phyloP scores from a whole-genome alignment of 257 asterid species.

The Cordia subcordata region DNA sequence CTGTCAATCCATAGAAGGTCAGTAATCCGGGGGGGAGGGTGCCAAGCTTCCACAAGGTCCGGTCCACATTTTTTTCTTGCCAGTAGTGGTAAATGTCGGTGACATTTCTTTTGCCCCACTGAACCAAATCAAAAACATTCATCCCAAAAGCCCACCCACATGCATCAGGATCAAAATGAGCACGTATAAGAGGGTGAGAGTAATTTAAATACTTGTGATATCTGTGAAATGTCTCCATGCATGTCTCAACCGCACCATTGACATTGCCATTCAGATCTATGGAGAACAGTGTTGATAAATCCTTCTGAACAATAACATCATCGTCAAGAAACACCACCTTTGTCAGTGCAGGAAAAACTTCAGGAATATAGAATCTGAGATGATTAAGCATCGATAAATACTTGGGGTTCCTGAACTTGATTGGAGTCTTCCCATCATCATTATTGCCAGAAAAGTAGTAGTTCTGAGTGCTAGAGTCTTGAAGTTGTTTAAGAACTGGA shows the following conservation, averaged over 20 bases:
- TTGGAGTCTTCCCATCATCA: constrained; percentile 35
- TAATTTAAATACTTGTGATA: constrained; percentile 43
- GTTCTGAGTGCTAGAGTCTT: constrained; percentile 36
- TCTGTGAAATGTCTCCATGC: constrained; percentile 45
- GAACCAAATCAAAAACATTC: constrained; percentile 43
- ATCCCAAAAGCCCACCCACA: constrained; percentile 57
- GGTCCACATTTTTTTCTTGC: constrained; percentile 44
- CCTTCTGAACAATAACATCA: constrained; percentile 45
- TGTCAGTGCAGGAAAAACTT: constrained; percentile 38
- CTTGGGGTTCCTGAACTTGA: constrained; percentile 44
- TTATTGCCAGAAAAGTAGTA: constrained; percentile 36
- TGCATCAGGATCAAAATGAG: constrained; percentile 51
- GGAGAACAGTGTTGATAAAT: constrained; percentile 34
- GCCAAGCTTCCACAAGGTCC: constrained; percentile 48
- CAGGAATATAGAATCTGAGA: constrained; percentile 45
- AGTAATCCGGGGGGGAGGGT: constrained; percentile 44
- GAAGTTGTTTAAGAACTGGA: constrained; percentile 48
- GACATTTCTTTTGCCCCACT: constrained; percentile 44
- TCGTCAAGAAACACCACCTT: constrained; percentile 45
- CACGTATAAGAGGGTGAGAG: constrained; percentile 38
- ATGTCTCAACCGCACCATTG: constrained; percentile 52
- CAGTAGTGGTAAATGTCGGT: constrained; percentile 49
- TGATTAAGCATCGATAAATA: constrained; percentile 48
- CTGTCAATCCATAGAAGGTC: constrained; percentile 47
- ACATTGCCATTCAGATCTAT: constrained; percentile 42